Conservation (phyloP, 257 asterid species). For the Leonotis leonurus region DNA sequence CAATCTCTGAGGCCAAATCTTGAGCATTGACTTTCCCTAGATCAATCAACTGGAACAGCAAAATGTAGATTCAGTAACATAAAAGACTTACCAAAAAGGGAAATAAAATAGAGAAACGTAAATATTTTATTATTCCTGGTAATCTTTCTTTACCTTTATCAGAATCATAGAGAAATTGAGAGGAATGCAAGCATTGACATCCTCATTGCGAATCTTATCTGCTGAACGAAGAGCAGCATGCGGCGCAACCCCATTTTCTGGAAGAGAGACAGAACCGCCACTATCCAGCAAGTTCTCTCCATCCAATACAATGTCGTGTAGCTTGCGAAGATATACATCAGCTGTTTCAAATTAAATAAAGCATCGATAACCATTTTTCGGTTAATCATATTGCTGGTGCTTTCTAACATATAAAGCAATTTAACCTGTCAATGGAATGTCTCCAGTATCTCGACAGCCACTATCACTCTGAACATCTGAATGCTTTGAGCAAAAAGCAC, state of each 20-base stretch:
- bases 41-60: conserved; percentile 58
- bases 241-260: conserved; percentile 30
- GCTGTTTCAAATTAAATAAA: conserved; percentile 23
- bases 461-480: conserved; percentile 50
- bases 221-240: conserved; percentile 27
- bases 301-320: conserved; percentile 30
- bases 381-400: conserved; percentile 15
- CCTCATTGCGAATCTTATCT: conserved; percentile 30
- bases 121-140: background rate
- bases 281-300: conserved; percentile 32
- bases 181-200: conserved; percentile 27
- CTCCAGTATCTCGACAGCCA: conserved; percentile 39
- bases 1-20: conserved; percentile 77
- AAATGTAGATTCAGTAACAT: conserved; percentile 4
- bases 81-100: background rate
- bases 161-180: conserved; percentile 45
- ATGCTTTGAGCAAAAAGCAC: conserved; percentile 92
- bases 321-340: conserved; percentile 29
- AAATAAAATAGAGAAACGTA: background rate
- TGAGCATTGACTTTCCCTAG: conserved; percentile 58
- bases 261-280: conserved; percentile 31
- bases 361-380: conserved; percentile 25
- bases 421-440: conserved; percentile 35
- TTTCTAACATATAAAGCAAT: conserved; percentile 27
- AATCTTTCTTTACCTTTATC: conserved; percentile 58